Base-by-base conservation (phyloP, 2,329 filamentous ascomycete genomes). In the Ilyonectria robusta region DNA sequence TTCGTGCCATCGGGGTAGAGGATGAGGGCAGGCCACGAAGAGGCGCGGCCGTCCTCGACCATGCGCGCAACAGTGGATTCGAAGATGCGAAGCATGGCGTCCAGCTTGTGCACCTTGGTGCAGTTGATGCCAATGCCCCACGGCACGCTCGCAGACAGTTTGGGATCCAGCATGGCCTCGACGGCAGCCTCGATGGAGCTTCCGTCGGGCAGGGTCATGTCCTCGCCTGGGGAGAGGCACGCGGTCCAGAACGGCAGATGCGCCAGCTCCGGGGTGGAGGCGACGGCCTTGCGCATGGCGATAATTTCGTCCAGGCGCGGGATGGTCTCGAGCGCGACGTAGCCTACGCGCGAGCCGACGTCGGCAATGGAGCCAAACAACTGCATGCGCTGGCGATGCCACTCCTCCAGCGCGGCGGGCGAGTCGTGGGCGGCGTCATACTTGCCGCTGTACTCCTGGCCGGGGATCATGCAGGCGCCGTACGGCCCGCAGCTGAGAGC, bases 71-170 rank as follows among this genome's bases (percentile, higher is more conserved):
- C 76, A 9, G 81, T 84, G 4, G 79, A 81, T 72, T 91, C 88
- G 57, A 88, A 91, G 55, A 85, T 81, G 19, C 78, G 79, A 19
- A 93, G 79, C 17, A 92, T 78, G 0, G 79, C 75, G 2, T 86
- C 84, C 33, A 93, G 81, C 76, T 92, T 90, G 56, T 86, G 83
- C 37, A 93, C 85, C 77, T 91, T 92, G 42, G 86, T 92, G 77
- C 91, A 93, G 78, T 93, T 93, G 74, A 93, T 86, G 2, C 91
- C 91, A 26, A 93, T 84, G 0, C 87, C 90, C 86, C 87, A 90
- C 0, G 90, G 90, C 4, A 78, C 67, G 5, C 68, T 72, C 1
- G 55, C 15, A 1, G 75, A 73, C 6, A 76, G 23, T 1, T 62
- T 56, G 0, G 70, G 73, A 40, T 78, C 77, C 3, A 86, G 74